Evolutionary conservation across 2,329 filamentous ascomycete genomes (phyloP).

Genomic region (Fusarium anthophilum): DNA sequence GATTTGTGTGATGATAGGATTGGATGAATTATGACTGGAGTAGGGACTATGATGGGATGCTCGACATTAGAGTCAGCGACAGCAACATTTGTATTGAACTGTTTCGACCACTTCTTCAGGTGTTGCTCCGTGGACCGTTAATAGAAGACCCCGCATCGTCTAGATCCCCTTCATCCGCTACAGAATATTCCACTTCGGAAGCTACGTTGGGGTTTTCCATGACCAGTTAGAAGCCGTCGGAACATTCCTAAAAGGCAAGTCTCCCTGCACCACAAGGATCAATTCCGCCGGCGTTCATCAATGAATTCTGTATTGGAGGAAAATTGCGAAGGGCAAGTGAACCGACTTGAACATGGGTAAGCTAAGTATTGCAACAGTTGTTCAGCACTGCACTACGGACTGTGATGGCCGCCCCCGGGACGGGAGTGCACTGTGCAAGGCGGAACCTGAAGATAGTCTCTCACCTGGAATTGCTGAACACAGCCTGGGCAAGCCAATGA

Average conservation of each 20-base stretch:
- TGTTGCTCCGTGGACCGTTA: background rate
- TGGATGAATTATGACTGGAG: background rate
- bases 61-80: background rate
- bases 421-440: background rate
- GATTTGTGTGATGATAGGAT: background rate
- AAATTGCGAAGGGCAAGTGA: too few relatives aligned
- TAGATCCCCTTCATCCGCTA: background rate
- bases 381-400: background rate
- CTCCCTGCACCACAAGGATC: background rate
- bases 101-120: background rate
- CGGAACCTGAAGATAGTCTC: background rate
- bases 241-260: background rate
- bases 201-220: background rate
- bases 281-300: background rate
- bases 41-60: background rate
- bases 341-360: background rate
- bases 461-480: background rate
- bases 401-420: background rate
- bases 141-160: rapidly evolving
- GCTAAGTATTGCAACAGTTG: background rate
- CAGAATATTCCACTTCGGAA: background rate
- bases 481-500: background rate
- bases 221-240: background rate
- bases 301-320: too few relatives aligned
- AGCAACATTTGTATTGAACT: background rate